Evolutionary conservation across 169 alveolate genomes (phyloP), one percentile per base, ranked within the genome.

Genomic region (Plasmodium relictum): DNA sequence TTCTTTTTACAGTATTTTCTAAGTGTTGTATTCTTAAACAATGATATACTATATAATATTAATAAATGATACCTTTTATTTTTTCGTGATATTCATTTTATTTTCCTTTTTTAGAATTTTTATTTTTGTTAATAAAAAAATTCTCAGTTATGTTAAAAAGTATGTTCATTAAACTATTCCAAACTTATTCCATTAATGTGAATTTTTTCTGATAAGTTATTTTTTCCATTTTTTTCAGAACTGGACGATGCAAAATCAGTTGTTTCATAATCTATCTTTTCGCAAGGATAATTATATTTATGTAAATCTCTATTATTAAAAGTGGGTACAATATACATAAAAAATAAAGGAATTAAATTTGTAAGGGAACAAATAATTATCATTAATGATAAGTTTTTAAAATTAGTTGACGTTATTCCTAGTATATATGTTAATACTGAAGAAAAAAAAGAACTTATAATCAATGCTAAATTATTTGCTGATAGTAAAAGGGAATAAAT

Each of bases 401-500:
- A 95, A 63, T 95, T 93, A 22, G 80, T 91, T 24, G 95, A 70
- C 50, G 94, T 88, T 31, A 95, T 93, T 16, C 95, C 93, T 41
- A 95, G 89, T 59, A 85, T 74, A 71, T 93, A 93, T 18, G 97
- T 95, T 45, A 94, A 69, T 42, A 92, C 70, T 12, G 97, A 92
- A 12, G 97, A 94, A 41, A 95, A 42, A 52, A 93, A 93, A 9
- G 97, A 92, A 73, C 97, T 92, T n/a, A 95, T 48, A 56, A 95
- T 94, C 61, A 92, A 73, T 12, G 98, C 98, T 42, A 95, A 88
- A 88, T 94, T 92, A 73, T 91, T 91, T 6, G 96, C 95, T 20
- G 97, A 93, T 74, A 94, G 89, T 54, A 96, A 93, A 80, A 95
- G 88, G 14, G 98, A 96, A 92, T 94, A 94, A 73, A 96, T 94